Conservation (phyloP, 2,329 filamentous ascomycete species). For the Venturia asperata region DNA sequence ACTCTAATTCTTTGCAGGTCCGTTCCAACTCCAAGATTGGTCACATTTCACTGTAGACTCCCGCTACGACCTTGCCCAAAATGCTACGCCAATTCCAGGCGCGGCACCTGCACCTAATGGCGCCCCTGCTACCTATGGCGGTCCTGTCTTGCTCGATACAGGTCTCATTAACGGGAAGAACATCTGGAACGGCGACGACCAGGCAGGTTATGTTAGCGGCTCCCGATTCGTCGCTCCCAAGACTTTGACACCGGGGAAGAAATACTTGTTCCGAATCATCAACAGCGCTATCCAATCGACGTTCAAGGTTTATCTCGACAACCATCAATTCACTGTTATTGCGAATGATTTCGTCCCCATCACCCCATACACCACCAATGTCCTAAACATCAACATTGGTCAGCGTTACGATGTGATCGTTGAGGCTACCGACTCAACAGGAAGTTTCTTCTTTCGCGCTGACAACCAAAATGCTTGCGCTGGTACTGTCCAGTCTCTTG, state of each 20-base stretch:
- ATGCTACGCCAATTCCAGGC: slow-evolving; percentile 20
- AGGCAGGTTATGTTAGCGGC: slow-evolving; percentile 23
- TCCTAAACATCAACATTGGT: slow-evolving; percentile 33
- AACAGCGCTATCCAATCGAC: slow-evolving; percentile 35
- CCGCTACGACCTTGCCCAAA: slow-evolving; percentile 28
- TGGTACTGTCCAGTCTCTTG: slow-evolving; percentile 28
- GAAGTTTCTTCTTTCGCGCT: slow-evolving; percentile 30
- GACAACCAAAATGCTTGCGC: slow-evolving; percentile 31
- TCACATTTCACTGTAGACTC: slow-evolving; percentile 34
- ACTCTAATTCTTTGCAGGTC: background rate
- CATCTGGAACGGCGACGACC: slow-evolving; percentile 20
- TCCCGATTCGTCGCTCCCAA: slow-evolving; percentile 26
- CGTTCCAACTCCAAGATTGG: slow-evolving; percentile 37
- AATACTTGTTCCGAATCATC: slow-evolving; percentile 29
- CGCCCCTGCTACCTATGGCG: slow-evolving; percentile 19
- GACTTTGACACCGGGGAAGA: slow-evolving; percentile 25
- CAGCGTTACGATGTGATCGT: slow-evolving; percentile 25
- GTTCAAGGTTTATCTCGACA: slow-evolving; percentile 39
- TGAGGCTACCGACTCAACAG: slow-evolving; percentile 23
- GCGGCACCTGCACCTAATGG: background rate
- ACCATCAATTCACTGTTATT: slow-evolving; percentile 35
- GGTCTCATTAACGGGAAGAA: slow-evolving; percentile 39
- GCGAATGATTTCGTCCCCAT: slow-evolving; percentile 34
- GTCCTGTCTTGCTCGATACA: slow-evolving; percentile 35
- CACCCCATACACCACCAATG: slow-evolving; percentile 32